A percentile compares a stretch with the other conserved stretches of the same genome.
phyloP scores from a whole-genome alignment of 2,329 filamentous ascomycete genomes.

The Onygena corvina region DNA sequence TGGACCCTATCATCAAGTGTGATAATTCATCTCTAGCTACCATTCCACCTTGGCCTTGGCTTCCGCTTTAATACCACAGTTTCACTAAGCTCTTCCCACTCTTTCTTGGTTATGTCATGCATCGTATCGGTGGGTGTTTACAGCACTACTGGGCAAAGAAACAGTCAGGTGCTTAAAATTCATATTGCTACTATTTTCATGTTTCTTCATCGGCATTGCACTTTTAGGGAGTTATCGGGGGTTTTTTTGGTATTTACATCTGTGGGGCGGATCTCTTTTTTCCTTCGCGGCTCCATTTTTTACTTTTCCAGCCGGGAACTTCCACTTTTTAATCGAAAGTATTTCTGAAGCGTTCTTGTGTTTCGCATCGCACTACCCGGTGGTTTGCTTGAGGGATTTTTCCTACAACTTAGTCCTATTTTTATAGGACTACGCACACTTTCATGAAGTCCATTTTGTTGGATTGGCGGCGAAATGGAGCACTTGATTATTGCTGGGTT shows the following conservation, averaged over 20 bases:
- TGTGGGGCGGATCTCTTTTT: too few relatives aligned
- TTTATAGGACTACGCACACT: not conserved
- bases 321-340: not conserved
- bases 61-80: too few relatives aligned
- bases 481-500: not conserved
- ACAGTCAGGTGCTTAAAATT: not conserved
- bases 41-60: too few relatives aligned
- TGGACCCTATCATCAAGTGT: not conserved
- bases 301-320: not conserved
- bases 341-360: not conserved
- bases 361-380: not conserved
- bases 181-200: not conserved
- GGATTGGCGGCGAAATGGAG: too few relatives aligned
- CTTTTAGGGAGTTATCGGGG: not conserved
- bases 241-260: too few relatives aligned
- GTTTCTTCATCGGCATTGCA: not conserved
- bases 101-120: not conserved
- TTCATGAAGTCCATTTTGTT: not conserved
- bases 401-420: too few relatives aligned
- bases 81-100: not conserved
- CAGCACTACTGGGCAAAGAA: constrained; percentile 1
- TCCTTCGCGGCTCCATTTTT: too few relatives aligned
- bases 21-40: too few relatives aligned
- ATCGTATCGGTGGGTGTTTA: constrained; percentile 5
- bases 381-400: not conserved